These are phyloP conservation scores for Flaveria brownii DNA, from an alignment of 129 eudicot species.

Conservation along the genomic window DNA sequence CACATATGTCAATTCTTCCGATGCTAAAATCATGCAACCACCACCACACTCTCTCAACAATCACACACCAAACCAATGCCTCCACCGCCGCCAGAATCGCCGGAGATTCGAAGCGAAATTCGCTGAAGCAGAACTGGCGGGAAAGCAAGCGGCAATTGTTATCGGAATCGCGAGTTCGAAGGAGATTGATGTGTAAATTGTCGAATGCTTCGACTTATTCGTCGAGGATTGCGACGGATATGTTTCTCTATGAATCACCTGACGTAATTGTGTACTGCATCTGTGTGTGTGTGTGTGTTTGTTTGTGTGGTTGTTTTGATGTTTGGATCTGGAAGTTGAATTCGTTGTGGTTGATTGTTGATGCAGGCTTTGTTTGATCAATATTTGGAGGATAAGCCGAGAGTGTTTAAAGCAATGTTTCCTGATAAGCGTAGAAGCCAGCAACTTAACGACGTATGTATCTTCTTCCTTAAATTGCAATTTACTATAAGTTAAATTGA, in stretches of 20 bases:
- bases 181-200: constrained; percentile 35
- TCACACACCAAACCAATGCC: constrained; percentile 21
- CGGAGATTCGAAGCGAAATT: constrained; percentile 4
- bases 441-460: constrained; percentile 61
- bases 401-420: constrained; percentile 79
- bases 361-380: constrained; percentile 83
- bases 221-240: constrained; percentile 66
- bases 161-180: constrained; percentile 3
- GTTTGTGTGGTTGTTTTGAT: background rate
- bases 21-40: constrained; percentile 23
- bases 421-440: constrained; percentile 83
- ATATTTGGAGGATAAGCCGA: constrained; percentile 78
- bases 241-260: constrained; percentile 67
- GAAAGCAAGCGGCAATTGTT: background rate
- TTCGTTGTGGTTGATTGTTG: constrained; percentile 21
- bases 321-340: background rate
- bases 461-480: background rate
- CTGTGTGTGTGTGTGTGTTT: constrained; percentile 5
- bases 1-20: constrained; percentile 33
- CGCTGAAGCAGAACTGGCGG: constrained; percentile 17
- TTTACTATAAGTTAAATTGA: background rate
- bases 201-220: constrained; percentile 58
- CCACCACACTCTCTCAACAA: constrained; percentile 3
- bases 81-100: constrained; percentile 4
- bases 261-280: constrained; percentile 39